A percentile compares a stretch with the other conserved stretches of the same genome.
These are phyloP conservation scores for Hymenochaete sp. DNA, from an alignment of 1,284 basidiomycete genomes.

Conservation along the genomic window DNA sequence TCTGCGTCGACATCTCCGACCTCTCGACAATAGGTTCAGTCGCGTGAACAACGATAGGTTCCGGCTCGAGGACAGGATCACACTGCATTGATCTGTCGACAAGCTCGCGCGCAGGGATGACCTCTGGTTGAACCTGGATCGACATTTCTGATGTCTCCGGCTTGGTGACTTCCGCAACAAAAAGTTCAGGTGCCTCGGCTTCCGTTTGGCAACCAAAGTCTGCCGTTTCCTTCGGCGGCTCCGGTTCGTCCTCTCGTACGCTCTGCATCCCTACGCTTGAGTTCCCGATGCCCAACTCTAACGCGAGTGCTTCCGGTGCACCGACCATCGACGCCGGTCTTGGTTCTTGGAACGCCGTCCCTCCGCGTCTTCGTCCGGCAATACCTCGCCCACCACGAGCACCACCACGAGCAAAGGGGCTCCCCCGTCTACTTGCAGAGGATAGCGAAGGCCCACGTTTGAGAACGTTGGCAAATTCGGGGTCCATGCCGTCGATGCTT, in stretches of 20 bases:
- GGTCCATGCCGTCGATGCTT: conserved; percentile 79
- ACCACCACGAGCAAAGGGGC: conserved; percentile 26
- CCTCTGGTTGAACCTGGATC: conserved; percentile 39
- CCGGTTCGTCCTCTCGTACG: conserved; percentile 32
- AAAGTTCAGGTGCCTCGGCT: conserved; percentile 30
- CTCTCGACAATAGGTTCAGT: conserved; percentile 23
- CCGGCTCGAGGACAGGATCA: conserved; percentile 19
- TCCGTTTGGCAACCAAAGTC: conserved; percentile 52
- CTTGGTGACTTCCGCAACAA: conserved; percentile 29
- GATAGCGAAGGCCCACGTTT: conserved; percentile 48
- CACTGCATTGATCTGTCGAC: too few species aligned
- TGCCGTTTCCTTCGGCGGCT: conserved; percentile 36
- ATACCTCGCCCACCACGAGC: conserved; percentile 29
- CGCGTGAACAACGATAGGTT: conserved; percentile 32
- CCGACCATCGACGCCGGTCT: conserved; percentile 61
- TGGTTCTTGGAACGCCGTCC: conserved; percentile 54
- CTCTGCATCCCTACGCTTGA: conserved; percentile 33
- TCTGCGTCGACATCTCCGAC: conserved; percentile 21
- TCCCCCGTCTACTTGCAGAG: conserved; percentile 32
- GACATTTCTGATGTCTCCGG: conserved; percentile 32
- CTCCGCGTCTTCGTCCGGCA: conserved; percentile 35
- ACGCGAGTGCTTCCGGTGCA: conserved; percentile 57
- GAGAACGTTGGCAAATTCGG: conserved; percentile 69
- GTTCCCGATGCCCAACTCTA: conserved; percentile 41
- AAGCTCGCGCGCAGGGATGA: too few species aligned